Conservation (phyloP, 2,329 filamentous ascomycete species). For the Cladosporium sp. region DNA sequence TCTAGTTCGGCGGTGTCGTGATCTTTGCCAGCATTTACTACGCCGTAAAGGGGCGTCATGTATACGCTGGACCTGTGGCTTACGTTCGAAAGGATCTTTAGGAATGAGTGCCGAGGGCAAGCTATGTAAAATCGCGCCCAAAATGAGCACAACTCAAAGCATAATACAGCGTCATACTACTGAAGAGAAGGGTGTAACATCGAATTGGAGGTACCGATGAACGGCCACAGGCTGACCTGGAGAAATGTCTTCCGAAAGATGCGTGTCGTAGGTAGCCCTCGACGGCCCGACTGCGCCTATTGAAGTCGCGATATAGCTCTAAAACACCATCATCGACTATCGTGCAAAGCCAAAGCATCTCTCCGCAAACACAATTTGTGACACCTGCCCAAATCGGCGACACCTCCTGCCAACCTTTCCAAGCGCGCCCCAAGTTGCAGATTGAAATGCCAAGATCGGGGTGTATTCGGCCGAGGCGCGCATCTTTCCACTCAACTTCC, state of each 20-base stretch:
- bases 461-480: constrained; percentile 3
- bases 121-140: too few relatives aligned
- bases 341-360: background rate
- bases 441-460: constrained; percentile 12
- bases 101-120: too few relatives aligned
- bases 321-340: background rate
- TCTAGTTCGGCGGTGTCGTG: constrained; percentile 14
- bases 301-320: background rate
- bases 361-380: background rate
- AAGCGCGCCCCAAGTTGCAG: background rate
- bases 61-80: constrained; percentile 20
- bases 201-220: too few relatives aligned
- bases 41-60: constrained; percentile 14
- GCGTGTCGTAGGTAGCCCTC: too few relatives aligned
- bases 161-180: too few relatives aligned
- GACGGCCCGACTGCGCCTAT: too few relatives aligned
- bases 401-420: constrained; percentile 1
- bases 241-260: background rate
- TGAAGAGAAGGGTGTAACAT: too few relatives aligned
- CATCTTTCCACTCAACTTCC: constrained; percentile 1
- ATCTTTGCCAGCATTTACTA: constrained; percentile 18
- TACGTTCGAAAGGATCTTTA: constrained; percentile 17
- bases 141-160: too few relatives aligned
- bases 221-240: background rate
- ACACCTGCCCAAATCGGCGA: background rate